phyloP scores from a whole-genome alignment of 345 rosid genomes.

The Arabidopsis suecica region DNA sequence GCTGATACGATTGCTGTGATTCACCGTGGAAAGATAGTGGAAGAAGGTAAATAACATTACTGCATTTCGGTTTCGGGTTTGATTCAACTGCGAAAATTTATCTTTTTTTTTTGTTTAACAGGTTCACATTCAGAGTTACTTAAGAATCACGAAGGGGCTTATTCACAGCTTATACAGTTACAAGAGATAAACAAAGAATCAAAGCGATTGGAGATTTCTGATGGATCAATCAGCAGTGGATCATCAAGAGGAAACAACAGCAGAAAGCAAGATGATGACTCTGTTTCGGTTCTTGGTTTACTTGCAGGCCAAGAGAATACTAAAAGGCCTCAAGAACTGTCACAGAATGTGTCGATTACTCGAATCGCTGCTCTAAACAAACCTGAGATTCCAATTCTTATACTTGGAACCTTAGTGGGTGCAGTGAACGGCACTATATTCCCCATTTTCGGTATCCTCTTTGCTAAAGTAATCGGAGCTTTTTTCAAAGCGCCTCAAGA shows the following conservation, averaged over 20 bases:
- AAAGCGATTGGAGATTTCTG: not conserved
- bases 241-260: not conserved
- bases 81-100: not conserved
- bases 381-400: not conserved
- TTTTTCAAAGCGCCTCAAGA: not conserved
- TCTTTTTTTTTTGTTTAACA: not conserved
- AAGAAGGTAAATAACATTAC: not conserved
- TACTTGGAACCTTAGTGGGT: not conserved
- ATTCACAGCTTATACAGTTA: not conserved
- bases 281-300: conserved; percentile 42
- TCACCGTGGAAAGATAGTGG: not conserved
- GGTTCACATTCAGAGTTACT: not conserved
- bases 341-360: conserved; percentile 46
- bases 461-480: not conserved
- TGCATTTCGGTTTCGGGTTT: not conserved
- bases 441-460: not conserved
- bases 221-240: not conserved
- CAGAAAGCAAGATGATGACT: not conserved
- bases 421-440: not conserved
- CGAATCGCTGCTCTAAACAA: conserved; percentile 50
- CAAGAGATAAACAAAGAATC: not conserved
- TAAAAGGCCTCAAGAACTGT: not conserved
- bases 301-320: conserved; percentile 37
- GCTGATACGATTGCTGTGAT: not conserved
- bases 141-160: not conserved